Evolutionary conservation across 1,284 basidiomycete genomes (phyloP).

Genomic region (Termitomyces sp.): DNA sequence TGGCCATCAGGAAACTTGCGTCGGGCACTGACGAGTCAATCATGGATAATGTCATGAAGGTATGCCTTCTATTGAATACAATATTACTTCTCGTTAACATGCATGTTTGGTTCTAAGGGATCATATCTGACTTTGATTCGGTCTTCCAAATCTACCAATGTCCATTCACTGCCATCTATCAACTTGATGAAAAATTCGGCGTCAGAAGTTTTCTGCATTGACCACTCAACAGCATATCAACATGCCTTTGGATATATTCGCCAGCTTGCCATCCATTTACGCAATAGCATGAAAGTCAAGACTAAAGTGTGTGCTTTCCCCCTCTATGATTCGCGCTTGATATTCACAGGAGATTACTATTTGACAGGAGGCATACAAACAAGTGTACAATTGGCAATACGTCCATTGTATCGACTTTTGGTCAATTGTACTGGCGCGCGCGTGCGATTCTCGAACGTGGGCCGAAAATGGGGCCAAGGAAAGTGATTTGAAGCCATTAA

Average conservation of each 20-base stretch:
- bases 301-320: constrained; percentile 55
- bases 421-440: constrained; percentile 82
- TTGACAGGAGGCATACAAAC: constrained; percentile 77
- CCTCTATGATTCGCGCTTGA: neutral
- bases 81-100: constrained; percentile 5
- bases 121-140: constrained; percentile 84
- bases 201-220: constrained; percentile 83
- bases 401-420: constrained; percentile 97
- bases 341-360: constrained; percentile 3
- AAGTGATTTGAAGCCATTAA: constrained; percentile 80
- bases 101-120: constrained; percentile 42
- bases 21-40: constrained; percentile 78
- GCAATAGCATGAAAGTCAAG: constrained; percentile 88
- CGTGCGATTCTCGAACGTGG: constrained; percentile 62
- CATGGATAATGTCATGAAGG: constrained; percentile 85
- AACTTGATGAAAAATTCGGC: constrained; percentile 99
- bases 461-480: constrained; percentile 51
- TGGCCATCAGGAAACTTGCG: constrained; percentile 81
- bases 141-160: constrained; percentile 76
- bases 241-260: constrained; percentile 97
- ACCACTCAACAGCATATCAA: constrained; percentile 78
- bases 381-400: constrained; percentile 99
- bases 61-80: constrained; percentile 27
- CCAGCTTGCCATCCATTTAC: constrained; percentile 89
- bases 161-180: constrained; percentile 88